Percentiles rank a stretch among this genome's conserved stretches.
Evolutionary conservation across 208 protist genomes (phyloP).

Genomic region (Histomonas meleagridis): DNA sequence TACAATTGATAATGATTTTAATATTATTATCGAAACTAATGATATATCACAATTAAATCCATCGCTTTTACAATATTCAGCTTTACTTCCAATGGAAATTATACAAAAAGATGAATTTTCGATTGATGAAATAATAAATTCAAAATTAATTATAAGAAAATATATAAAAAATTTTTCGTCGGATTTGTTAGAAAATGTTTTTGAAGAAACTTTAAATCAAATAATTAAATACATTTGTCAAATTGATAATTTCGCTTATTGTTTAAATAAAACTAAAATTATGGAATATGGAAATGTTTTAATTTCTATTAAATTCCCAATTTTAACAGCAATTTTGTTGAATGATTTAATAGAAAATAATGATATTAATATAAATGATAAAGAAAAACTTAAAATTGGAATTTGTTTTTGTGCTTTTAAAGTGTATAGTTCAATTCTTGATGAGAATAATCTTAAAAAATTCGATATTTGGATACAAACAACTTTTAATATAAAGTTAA

Average conservation of each 20-base stretch:
- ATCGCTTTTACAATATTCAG: neutral
- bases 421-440: neutral
- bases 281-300: neutral
- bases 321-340: neutral
- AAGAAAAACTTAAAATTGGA: neutral
- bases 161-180: neutral
- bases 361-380: neutral
- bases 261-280: neutral
- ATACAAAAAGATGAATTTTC: too few relatives aligned
- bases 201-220: neutral
- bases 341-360: neutral
- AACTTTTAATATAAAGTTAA: slow-evolving; percentile 5
- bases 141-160: neutral
- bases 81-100: neutral
- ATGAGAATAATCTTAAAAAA: too few relatives aligned
- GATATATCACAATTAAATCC: neutral
- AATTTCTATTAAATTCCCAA: neutral
- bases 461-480: neutral
- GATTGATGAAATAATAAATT: neutral
- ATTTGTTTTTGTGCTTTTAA: neutral
- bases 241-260: neutral
- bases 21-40: neutral
- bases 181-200: neutral
- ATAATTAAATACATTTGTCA: neutral
- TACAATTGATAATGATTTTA: neutral